Evolutionary conservation across 495 filamentous ascomycete species (phyloP).

Genomic region (Neurospora africana): DNA sequence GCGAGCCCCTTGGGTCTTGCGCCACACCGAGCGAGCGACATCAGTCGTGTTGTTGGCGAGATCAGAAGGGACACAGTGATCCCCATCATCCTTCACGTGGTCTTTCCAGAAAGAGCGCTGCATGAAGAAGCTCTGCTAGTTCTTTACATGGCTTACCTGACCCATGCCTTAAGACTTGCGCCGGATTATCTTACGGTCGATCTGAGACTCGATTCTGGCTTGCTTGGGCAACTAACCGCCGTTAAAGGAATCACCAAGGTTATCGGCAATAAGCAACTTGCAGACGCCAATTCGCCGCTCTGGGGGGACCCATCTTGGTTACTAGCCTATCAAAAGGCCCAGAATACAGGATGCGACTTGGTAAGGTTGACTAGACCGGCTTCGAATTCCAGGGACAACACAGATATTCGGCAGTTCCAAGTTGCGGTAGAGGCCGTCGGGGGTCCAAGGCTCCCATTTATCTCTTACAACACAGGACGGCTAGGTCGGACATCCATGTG

Average conservation of each 20-base stretch:
- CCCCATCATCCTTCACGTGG: slow-evolving; percentile 56
- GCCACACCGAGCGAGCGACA: slow-evolving; percentile 35
- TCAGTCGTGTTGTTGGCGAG: slow-evolving; percentile 42
- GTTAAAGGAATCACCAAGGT: slow-evolving; percentile 53
- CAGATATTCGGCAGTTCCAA: slow-evolving; percentile 43
- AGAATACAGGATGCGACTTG: slow-evolving; percentile 49
- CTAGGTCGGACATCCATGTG: slow-evolving; percentile 54
- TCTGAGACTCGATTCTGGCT: slow-evolving; percentile 38
- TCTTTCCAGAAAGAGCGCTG: slow-evolving; percentile 27
- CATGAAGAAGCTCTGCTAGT: slow-evolving; percentile 20
- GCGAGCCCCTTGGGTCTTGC: slow-evolving; percentile 35
- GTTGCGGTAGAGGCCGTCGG: slow-evolving; percentile 30
- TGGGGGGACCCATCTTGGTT: slow-evolving; percentile 50
- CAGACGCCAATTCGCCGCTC: slow-evolving; percentile 26
- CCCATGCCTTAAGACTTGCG: slow-evolving; percentile 51
- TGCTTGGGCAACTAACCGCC: slow-evolving; percentile 36
- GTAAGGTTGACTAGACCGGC: slow-evolving; percentile 50
- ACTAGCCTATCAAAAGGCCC: slow-evolving; percentile 44
- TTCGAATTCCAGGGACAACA: slow-evolving; percentile 44
- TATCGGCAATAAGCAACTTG: slow-evolving; percentile 46
- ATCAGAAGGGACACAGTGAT: slow-evolving; percentile 49
- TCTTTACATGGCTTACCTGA: slow-evolving; percentile 45
- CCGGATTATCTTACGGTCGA: slow-evolving; percentile 60
- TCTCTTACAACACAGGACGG: slow-evolving; percentile 57
- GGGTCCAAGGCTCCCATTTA: slow-evolving; percentile 40